These are phyloP conservation scores for Hypoxylon sp. DNA, from an alignment of 2,329 filamentous ascomycete species.

Conservation along the genomic window DNA sequence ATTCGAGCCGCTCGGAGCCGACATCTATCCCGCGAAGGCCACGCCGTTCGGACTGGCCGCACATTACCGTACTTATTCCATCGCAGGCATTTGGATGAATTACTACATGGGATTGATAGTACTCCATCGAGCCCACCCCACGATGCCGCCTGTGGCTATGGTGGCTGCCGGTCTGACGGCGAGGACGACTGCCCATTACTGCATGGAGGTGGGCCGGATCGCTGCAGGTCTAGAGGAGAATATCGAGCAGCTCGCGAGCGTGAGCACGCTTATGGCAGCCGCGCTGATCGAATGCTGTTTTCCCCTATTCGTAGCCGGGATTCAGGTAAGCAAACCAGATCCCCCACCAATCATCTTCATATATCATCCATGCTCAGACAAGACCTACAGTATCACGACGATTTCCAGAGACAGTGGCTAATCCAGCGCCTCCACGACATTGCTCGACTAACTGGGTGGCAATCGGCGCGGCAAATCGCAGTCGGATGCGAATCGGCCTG, in stretches of 20 bases:
- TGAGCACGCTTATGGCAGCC: constrained; percentile 83
- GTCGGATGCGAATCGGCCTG: constrained; percentile 87
- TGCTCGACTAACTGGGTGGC: constrained; percentile 86
- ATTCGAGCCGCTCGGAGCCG: constrained; percentile 80
- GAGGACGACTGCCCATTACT: constrained; percentile 76
- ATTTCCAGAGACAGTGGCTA: constrained; percentile 81
- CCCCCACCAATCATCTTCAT: neutral
- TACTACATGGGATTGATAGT: constrained; percentile 88
- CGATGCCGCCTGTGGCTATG: constrained; percentile 92
- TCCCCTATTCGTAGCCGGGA: constrained; percentile 86
- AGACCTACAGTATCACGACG: constrained; percentile 72
- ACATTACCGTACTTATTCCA: constrained; percentile 87
- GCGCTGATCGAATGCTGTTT: constrained; percentile 87
- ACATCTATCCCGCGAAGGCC: constrained; percentile 70
- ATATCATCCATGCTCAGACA: neutral
- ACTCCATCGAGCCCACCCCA: constrained; percentile 84
- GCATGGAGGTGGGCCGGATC: constrained; percentile 83
- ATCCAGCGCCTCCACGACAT: constrained; percentile 81
- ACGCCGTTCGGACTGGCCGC: constrained; percentile 87
- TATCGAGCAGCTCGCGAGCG: constrained; percentile 64
- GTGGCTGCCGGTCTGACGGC: constrained; percentile 85
- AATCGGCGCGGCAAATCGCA: constrained; percentile 84
- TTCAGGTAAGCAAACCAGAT: constrained; percentile 66
- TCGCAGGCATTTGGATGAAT: constrained; percentile 88
- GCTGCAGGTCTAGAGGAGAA: constrained; percentile 77